These are phyloP conservation scores for Candida dubliniensis DNA, from an alignment of 1,139 yeast genomes.

Conservation along the genomic window DNA sequence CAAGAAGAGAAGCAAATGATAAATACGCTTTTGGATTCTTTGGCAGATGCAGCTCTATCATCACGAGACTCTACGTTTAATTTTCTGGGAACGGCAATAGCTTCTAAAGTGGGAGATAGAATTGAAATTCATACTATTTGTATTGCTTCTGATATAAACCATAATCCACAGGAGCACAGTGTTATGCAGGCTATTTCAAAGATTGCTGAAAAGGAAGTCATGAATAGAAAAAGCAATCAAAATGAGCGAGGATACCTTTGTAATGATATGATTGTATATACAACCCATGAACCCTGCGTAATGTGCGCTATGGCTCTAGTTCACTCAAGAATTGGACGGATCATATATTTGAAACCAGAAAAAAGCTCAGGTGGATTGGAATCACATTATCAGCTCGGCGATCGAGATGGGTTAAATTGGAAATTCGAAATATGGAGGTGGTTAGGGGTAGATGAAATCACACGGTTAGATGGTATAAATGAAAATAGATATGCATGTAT, in stretches of 20 bases:
- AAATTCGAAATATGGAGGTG: conserved; percentile 77
- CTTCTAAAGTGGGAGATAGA: conserved; percentile 1
- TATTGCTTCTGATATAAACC: conserved; percentile 21
- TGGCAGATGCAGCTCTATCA: conserved; percentile 3
- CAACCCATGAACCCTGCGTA: conserved; percentile 93
- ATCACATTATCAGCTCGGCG: conserved; percentile 72
- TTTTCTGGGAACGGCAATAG: conserved; percentile 10
- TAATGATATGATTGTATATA: conserved; percentile 71
- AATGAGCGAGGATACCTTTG: conserved; percentile 59
- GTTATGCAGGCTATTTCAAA: conserved; percentile 67
- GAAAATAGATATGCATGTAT: conserved; percentile 1
- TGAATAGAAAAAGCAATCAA: conserved; percentile 23
- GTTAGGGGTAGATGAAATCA: conserved; percentile 33
- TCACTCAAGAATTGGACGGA: conserved; percentile 77
- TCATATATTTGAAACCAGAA: conserved; percentile 56
- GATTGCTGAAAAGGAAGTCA: conserved; percentile 53
- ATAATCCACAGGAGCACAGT: conserved; percentile 65
- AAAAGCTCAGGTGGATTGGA: conserved; percentile 52
- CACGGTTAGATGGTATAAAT: conserved; percentile 11
- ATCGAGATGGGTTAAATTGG: conserved; percentile 72
- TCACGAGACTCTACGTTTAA: background rate
- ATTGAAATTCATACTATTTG: conserved; percentile 19
- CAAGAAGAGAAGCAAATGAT: conserved; percentile 42
- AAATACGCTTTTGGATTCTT: conserved; percentile 16
- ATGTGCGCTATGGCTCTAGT: conserved; percentile 98